Conservation (phyloP, 768 basidiomycete genomes). For the Russula abietina region DNA sequence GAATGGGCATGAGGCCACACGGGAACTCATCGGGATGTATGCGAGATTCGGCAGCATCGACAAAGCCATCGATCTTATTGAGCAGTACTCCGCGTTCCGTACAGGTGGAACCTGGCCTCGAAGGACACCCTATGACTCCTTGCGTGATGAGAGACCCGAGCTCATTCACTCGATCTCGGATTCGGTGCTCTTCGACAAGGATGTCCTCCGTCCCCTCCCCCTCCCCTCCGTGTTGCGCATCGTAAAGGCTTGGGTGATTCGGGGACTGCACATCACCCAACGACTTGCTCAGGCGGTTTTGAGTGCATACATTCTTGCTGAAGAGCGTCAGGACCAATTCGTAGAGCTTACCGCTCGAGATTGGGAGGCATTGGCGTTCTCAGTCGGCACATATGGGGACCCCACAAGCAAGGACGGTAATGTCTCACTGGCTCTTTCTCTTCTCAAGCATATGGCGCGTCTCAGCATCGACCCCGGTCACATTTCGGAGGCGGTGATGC, state of each 20-base stretch:
- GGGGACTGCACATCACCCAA: conserved; percentile 33
- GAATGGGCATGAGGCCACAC: conserved; percentile 17
- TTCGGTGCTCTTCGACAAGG: conserved; percentile 18
- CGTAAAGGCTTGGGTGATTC: conserved; percentile 32
- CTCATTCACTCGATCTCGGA: conserved; percentile 18
- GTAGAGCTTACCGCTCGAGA: conserved; percentile 36
- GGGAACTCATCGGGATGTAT: conserved; percentile 25
- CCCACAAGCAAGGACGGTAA: conserved; percentile 15
- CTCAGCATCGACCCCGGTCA: conserved; percentile 6
- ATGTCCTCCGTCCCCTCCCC: conserved; percentile 7
- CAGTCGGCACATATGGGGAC: conserved; percentile 27
- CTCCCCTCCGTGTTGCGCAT: conserved; percentile 31
- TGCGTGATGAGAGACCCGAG: conserved; percentile 4
- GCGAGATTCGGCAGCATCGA: conserved; percentile 26
- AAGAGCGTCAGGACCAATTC: conserved; percentile 28
- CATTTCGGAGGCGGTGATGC: conserved; percentile 11
- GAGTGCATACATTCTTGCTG: conserved; percentile 41
- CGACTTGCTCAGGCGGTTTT: conserved; percentile 39
- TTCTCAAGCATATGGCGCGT: conserved; percentile 21
- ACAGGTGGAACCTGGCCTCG: conserved; percentile 13
- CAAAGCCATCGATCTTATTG: conserved; percentile 28
- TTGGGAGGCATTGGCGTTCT: conserved; percentile 44
- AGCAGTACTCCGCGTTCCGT: conserved; percentile 14
- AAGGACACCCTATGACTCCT: background rate
- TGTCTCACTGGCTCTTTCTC: conserved; percentile 22